Conservation (phyloP, 2,329 filamentous ascomycete species). For the Arthrinium puccinioides region DNA sequence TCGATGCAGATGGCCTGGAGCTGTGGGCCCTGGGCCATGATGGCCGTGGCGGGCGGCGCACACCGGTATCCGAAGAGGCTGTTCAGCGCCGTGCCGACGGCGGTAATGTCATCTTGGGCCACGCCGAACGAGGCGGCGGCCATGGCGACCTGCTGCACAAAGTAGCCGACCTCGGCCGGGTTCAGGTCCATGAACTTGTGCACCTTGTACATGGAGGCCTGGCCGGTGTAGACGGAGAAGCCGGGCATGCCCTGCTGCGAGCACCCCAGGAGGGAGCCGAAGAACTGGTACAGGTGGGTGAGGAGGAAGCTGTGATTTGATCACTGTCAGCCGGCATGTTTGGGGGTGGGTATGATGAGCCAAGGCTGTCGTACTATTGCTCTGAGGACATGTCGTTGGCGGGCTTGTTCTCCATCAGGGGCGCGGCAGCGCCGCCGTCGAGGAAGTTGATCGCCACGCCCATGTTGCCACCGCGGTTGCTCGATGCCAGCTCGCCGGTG, state of each 20-base stretch:
- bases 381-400: slow-evolving; percentile 40
- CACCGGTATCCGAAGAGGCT: slow-evolving; percentile 46
- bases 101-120: slow-evolving; percentile 39
- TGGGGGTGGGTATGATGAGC: background rate
- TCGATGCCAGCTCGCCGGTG: slow-evolving; percentile 43
- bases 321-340: background rate
- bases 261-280: slow-evolving; percentile 51
- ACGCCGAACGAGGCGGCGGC: slow-evolving; percentile 53
- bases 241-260: slow-evolving; percentile 38
- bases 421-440: slow-evolving; percentile 49
- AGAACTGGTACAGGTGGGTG: slow-evolving; percentile 56
- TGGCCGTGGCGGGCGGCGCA: slow-evolving; percentile 33
- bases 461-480: slow-evolving; percentile 38
- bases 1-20: slow-evolving; percentile 51
- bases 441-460: slow-evolving; percentile 51
- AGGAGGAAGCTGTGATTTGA: slow-evolving; percentile 38
- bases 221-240: slow-evolving; percentile 41
- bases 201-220: slow-evolving; percentile 40
- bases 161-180: slow-evolving; percentile 45
- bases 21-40: slow-evolving; percentile 35
- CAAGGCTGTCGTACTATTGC: slow-evolving; percentile 41
- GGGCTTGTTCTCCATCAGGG: slow-evolving; percentile 47
- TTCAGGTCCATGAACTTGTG: slow-evolving; percentile 56
- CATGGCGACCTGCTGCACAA: slow-evolving; percentile 50
- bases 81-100: slow-evolving; percentile 41